Evolutionary conservation across 202 grass and related monocot genomes (phyloP).

Genomic region (Panicum virgatum): DNA sequence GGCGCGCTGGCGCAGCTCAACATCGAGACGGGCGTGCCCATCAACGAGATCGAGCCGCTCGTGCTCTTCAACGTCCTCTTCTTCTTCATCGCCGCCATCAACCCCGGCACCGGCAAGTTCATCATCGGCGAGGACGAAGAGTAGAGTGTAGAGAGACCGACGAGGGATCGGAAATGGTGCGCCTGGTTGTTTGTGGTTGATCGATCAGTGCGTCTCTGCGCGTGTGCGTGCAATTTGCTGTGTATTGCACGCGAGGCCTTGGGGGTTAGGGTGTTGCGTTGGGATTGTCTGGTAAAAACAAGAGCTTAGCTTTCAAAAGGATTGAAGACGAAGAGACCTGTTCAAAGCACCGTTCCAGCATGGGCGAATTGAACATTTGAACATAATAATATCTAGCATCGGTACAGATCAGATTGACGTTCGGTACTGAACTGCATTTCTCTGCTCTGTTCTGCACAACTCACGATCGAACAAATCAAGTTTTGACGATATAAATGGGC

Average conservation of each 20-base stretch:
- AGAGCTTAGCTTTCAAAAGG: conserved; percentile 32
- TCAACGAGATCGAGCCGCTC: conserved; percentile 95
- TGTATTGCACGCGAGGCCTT: conserved; percentile 7
- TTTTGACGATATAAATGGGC: not conserved
- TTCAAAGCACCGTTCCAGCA: not conserved
- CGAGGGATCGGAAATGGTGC: not conserved
- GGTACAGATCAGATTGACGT: not conserved
- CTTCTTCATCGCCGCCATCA: conserved; percentile 96
- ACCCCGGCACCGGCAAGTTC: conserved; percentile 93
- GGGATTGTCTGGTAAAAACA: conserved; percentile 35
- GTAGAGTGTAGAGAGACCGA: conserved; percentile 1
- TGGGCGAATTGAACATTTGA: not conserved
- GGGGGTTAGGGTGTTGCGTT: conserved; percentile 13
- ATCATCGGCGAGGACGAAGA: conserved; percentile 60
- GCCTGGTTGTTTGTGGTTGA: not conserved
- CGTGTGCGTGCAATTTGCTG: conserved; percentile 10
- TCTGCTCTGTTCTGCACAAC: not conserved
- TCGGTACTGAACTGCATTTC: not conserved
- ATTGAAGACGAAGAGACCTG: not conserved
- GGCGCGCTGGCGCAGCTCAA: conserved; percentile 97
- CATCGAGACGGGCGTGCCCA: conserved; percentile 96
- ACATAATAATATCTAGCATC: not conserved
- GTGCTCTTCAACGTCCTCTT: conserved; percentile 88
- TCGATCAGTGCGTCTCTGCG: not conserved
- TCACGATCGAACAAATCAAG: too few species aligned